Evolutionary conservation across 441 rosid genomes (phyloP).

Genomic region (Pelargonium australe): DNA sequence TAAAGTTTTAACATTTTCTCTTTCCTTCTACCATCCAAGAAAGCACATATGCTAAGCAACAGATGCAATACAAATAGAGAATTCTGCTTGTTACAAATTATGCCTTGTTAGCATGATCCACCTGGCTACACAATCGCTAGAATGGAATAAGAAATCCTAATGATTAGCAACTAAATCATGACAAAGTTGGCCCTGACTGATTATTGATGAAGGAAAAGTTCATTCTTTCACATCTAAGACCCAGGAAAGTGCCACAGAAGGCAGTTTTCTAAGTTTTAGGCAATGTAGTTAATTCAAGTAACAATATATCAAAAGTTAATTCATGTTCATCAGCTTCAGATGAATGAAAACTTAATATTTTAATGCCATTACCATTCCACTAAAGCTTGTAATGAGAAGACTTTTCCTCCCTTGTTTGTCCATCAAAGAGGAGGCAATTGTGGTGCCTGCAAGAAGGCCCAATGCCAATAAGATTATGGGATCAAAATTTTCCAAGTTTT

Average conservation of each 20-base stretch:
- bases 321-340: not conserved
- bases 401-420: constrained; percentile 95
- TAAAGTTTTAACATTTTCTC: not conserved
- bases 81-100: not conserved
- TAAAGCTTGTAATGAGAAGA: constrained; percentile 77
- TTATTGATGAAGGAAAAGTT: too few species aligned
- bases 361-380: constrained; percentile 66
- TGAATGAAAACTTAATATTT: not conserved
- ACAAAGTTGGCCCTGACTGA: not conserved
- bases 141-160: not conserved
- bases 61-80: not conserved
- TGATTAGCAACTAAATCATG: not conserved
- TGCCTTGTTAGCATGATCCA: not conserved
- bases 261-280: constrained; percentile 4
- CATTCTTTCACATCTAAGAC: not conserved
- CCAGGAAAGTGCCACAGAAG: not conserved
- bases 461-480: constrained; percentile 1
- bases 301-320: not conserved
- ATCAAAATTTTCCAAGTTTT: not conserved
- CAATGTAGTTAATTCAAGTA: constrained; percentile 11
- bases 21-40: not conserved
- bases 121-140: not conserved
- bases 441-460: constrained; percentile 56
- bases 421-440: constrained; percentile 93
- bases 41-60: not conserved